Base-by-base conservation (phyloP, 352 stramenopile species). In the Pythium pyrilobum region DNA sequence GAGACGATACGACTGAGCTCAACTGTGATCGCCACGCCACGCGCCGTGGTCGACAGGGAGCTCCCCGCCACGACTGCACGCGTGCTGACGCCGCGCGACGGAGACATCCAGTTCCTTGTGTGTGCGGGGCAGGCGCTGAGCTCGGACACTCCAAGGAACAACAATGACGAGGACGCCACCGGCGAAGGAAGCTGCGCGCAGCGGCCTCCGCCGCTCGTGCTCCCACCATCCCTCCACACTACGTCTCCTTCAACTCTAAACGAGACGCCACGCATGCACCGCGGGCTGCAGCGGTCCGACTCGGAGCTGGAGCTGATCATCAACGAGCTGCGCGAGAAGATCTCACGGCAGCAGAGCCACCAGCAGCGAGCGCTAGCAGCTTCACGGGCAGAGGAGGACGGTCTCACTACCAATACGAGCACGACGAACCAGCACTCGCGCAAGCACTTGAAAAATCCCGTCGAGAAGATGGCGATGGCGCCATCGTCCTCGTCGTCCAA, bases 291-390 rank as follows among this genome's bases (percentile, higher is more conserved):
- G 29, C 69, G 72, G 2, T 71, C 73, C 1, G 74, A 89, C 50
- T 81, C 80, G 32, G 78, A 85, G 40, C 45, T 89, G 10, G 78
- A 89, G 42, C 63, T 71, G 8, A 89, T 87, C 38, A 89, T 89
- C 48, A 72, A 59, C 23, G 75, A 86, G 20, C 49, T 89, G 27
- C 67, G 75, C 1, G 71, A 77, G 39, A 67, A 82, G 51, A 75
- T 89, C 38, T 69, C 69, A 13, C 56, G 67, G n/a, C 74, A 74
- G 25, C 62, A 77, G 3, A 65, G 54, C 6, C 16, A 46, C 0
- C 59, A 57, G n/a, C 42, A 47, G 5, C 54, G 51, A 15, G 40
- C 20, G 13, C 33, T 18, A 36, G 20, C 2, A 23, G 15, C 42
- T 23, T 36, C 25, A n/a, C 24, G 25, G 3, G n/a, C 28, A 2